phyloP scores from a whole-genome alignment of 345 rosid species.

The Euclidium syriacum region DNA sequence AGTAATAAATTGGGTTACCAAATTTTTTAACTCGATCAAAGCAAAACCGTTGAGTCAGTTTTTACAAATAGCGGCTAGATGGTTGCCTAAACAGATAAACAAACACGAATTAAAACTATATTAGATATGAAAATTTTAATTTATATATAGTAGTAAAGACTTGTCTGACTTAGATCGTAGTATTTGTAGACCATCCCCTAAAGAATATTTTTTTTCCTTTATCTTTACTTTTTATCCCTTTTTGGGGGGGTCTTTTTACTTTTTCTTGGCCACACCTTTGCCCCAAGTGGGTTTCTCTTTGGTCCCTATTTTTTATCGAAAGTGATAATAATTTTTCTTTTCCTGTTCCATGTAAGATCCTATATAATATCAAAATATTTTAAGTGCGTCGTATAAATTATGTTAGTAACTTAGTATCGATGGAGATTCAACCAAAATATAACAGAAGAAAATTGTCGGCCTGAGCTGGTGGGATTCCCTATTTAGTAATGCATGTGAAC shows the following conservation, averaged over 20 bases:
- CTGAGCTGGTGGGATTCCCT: constrained; percentile 18
- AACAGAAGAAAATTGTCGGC: constrained; percentile 16
- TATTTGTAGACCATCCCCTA: neutral
- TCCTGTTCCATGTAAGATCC: too few relatives aligned
- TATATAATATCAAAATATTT: neutral
- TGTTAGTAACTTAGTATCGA: too few relatives aligned
- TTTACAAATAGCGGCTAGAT: too few relatives aligned
- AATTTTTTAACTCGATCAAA: too few relatives aligned
- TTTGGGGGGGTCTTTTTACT: neutral
- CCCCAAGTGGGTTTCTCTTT: constrained; percentile 19
- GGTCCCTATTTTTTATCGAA: constrained; percentile 8
- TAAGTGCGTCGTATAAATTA: too few relatives aligned
- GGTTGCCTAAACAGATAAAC: too few relatives aligned
- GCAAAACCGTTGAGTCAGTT: too few relatives aligned
- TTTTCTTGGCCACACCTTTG: constrained; percentile 17
- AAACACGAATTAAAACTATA: too few relatives aligned
- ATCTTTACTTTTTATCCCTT: constrained; percentile 1
- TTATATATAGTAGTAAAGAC: neutral
- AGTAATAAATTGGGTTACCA: too few relatives aligned
- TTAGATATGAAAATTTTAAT: too few relatives aligned
- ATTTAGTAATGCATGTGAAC: constrained; percentile 25
- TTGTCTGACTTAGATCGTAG: neutral
- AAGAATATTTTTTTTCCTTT: neutral
- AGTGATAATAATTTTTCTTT: neutral
- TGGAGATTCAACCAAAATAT: neutral